Base-by-base conservation (phyloP, 345 rosid species). In the Euphorbia pulcherrima region DNA sequence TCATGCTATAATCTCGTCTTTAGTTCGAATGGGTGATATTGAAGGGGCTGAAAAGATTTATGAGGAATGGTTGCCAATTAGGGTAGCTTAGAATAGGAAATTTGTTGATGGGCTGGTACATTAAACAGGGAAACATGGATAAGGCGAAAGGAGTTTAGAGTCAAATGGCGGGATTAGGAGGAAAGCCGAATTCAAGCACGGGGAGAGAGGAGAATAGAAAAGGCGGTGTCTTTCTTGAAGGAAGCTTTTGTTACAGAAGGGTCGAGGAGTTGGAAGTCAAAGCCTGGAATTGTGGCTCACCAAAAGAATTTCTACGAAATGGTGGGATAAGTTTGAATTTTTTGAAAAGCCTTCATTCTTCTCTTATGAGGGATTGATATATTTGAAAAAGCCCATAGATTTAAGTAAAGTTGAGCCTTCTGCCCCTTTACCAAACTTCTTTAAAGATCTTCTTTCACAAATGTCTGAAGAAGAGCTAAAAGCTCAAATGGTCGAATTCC, bases 11-110 rank as follows among this genome's bases (percentile, higher is more conserved):
- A 74, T 94, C 59, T 86, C 96, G 23, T 83, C 99, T 53, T 77
- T 94, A 63, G 72, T 84, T 63, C 79, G 95, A 64, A 61, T 82
- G 56, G 85, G 79, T 5, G 97, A 94, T 75, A 79, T 89, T 65
- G 88, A 85, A 75, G 90, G 90, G 47, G 91, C 92, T 13, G 94
- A 88, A 79, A 89, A 72, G 59, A 77, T 83, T 53, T 88, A 84
- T 6, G 88, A 83, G 68, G 99, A 89, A 66, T 94, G 99, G 99
- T 79, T 85, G 72, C 75, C 84, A 0, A 82, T 80, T 62, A 91
- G 74, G 76, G 72, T 86, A 14, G 81, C 91, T 27, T 89, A 89
- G 99, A 82, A 80, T 94, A 73, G 84, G 82, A 57, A 90, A 93
- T 78, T 88, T 90, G 71, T 75, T 93, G 46, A 84, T 93, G 83